Evolutionary conservation across 2,329 filamentous ascomycete genomes (phyloP), one percentile per base, ranked within the genome.

Genomic region (Neonectria sp.): DNA sequence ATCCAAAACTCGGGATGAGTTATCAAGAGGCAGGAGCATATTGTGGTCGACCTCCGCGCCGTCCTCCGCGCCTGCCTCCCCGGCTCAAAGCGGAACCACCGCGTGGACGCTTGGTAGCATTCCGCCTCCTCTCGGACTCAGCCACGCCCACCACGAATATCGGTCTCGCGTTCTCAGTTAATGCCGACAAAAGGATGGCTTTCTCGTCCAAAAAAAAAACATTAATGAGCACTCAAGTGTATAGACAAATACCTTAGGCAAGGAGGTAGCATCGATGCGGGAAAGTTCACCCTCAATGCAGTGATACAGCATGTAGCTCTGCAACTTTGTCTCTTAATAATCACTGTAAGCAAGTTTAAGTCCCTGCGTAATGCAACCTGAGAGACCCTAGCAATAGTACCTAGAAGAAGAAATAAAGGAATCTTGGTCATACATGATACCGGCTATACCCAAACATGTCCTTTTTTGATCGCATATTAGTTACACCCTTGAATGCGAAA

Each of bases 381-480:
- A 69, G 43, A 72, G 59, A 56, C 65, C 66, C 68, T 68, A 55
- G 37, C 6, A n/a, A 40, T 62, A 73, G 61, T 68, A 73, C 65
- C 52, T 73, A 68, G 29, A 69, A 61, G 64, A 61, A 67, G 63
- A 60, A 62, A 52, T 61, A 72, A 71, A 75, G 68, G 68, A 71
- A 70, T 74, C 69, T 76, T 79, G 78, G 73, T 77, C 76, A 72
- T 78, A 80, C 77, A 78, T 79, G 70, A 71, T 70, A 70, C 74
- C 72, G 68, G 69, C 71, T 73, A 75, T 79, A 78, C 77, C 76
- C 76, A 79, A 78, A 71, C 74, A 71, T 71, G 70, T 68, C 69
- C 75, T 72, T 71, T 78, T 80, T 79, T 78, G 67, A 68, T 78
- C 72, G 74, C 76, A 74, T 79, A 80, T 80, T 79, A 79, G 73